Evolutionary conservation across 768 basidiomycete genomes (phyloP).

Genomic region (Suillus discolor): DNA sequence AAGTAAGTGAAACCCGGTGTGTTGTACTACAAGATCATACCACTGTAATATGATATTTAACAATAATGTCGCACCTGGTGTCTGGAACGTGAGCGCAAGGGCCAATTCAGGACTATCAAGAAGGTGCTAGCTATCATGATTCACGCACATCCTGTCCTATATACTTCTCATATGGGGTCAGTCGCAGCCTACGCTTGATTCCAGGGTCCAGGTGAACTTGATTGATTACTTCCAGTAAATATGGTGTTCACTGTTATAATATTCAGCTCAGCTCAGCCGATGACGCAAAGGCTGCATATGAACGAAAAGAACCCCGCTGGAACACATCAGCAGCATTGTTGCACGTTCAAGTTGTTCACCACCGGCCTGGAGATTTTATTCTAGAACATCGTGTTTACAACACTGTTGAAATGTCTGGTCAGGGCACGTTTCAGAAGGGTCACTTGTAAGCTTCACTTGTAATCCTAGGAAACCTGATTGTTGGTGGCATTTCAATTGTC

Average conservation of each 20-base stretch:
- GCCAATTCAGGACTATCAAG: not conserved
- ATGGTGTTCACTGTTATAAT: not conserved
- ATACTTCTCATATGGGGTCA: constrained; percentile 32
- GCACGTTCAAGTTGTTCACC: not conserved
- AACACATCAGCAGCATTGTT: not conserved
- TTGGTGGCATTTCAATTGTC: not conserved
- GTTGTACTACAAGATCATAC: constrained; percentile 22
- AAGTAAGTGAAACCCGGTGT: constrained; percentile 47
- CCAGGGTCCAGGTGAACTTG: not conserved
- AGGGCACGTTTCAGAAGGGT: not conserved
- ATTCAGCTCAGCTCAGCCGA: not conserved
- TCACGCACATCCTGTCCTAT: constrained; percentile 33
- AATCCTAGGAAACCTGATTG: not conserved
- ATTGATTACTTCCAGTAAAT: not conserved
- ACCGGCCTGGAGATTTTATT: not conserved
- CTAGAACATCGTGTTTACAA: not conserved
- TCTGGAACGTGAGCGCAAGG: constrained; percentile 14
- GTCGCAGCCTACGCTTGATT: constrained; percentile 1
- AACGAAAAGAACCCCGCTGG: not conserved
- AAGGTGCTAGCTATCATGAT: constrained; percentile 27
- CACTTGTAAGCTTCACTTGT: not conserved
- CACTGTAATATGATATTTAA: constrained; percentile 20
- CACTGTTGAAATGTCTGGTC: not conserved
- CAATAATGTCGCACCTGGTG: constrained; percentile 10
- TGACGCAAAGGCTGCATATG: not conserved